Evolutionary conservation across 768 basidiomycete genomes (phyloP), one percentile per base, ranked within the genome.

Genomic region (Boletus coccyginus): DNA sequence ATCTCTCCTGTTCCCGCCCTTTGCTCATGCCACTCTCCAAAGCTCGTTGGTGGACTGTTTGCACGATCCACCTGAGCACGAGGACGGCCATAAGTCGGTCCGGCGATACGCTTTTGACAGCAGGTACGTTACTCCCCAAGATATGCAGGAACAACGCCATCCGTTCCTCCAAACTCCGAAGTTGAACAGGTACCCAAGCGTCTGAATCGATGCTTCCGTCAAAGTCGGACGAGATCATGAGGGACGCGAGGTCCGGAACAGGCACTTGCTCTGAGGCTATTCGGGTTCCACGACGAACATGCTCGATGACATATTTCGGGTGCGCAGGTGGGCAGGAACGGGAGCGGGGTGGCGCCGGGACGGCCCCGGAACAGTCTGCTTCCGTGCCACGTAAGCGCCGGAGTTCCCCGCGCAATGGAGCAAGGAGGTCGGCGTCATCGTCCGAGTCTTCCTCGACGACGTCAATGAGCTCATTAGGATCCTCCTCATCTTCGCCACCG

Each of bases 251-350:
- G 12, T 81, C 64, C 17, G 73, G 75, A 5, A 90, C 82, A 0
- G 47, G 54, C n/a, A 90, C 76, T 16, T 75, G 73, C 61, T 90
- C 88, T 16, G 79, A 62, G 7, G 80, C 80, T 58, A 91, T 75
- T 48, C 87, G 78, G 3, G 82, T 81, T 17, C 90, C 90, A 14
- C 87, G 83, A 38, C 90, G 82, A 44, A 88, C 66, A 58, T 90
- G 86, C 59, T 92, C 89, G 7, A 56, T 66, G 24, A 81, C 64
- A 13, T 59, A 47, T 50, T 71, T 77, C 14, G 63, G 60, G 7
- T 41, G 63, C 6, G 48, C 35, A 3, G 53, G 47, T 7, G 52
- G 53, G 11, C 57, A 62, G 3, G 66, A 66, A 1, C 67, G 60
- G 52, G 71, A 66, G 14, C 62, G 67, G 41, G 77, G 71, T 11